Percentiles rank a stretch among this genome's conserved stretches.
Conservation (phyloP, 306 rosid species). For the Glycyrrhiza uralensis region DNA sequence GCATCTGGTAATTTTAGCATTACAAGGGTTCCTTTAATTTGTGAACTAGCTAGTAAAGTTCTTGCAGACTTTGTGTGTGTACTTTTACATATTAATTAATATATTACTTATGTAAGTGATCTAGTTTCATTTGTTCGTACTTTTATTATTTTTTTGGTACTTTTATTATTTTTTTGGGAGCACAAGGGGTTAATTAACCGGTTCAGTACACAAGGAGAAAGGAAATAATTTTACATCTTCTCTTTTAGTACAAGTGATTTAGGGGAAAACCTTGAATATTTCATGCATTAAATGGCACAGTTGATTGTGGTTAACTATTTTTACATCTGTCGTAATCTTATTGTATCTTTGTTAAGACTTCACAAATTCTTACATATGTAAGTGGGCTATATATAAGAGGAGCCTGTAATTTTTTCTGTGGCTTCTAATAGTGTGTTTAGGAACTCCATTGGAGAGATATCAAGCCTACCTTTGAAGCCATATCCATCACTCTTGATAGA, state of each 20-base stretch:
- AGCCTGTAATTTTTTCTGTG: no score
- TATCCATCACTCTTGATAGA: no score
- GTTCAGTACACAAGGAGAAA: not conserved
- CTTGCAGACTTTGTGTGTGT: not conserved
- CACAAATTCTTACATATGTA: not conserved
- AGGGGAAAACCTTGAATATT: not conserved
- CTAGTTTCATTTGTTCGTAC: not conserved
- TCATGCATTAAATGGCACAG: not conserved
- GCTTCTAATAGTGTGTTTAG: no score
- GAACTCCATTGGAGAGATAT: no score
- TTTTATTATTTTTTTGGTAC: not conserved
- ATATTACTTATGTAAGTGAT: no score
- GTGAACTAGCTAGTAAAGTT: slow-evolving; percentile 4
- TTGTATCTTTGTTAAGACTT: no score
- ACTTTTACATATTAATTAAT: no score
- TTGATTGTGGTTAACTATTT: not conserved
- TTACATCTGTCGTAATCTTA: not conserved
- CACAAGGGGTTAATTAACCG: not conserved
- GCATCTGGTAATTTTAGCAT: not conserved
- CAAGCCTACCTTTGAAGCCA: no score
- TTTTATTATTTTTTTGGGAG: not conserved
- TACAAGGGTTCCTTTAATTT: not conserved
- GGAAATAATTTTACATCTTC: not conserved
- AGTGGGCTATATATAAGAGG: no score
- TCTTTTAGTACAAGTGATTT: not conserved